A percentile compares a stretch with the other conserved stretches of the same genome.
Evolutionary conservation across 768 basidiomycete genomes (phyloP).

Genomic region (Tubosaeta brunneosetosa): DNA sequence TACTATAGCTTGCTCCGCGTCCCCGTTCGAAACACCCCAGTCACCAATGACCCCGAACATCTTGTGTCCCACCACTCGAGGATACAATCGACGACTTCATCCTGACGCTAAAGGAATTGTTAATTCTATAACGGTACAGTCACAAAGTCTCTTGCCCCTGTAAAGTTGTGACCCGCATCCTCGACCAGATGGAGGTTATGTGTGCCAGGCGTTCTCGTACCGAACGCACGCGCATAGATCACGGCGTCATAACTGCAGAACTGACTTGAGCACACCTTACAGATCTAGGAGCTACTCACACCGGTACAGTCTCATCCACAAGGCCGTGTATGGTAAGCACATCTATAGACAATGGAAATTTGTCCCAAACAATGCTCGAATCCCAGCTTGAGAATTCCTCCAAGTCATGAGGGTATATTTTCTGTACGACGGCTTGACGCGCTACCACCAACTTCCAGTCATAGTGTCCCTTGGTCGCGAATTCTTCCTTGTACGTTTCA

Average conservation of each 20-base stretch:
- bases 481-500: constrained; percentile 43
- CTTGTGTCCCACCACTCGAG: constrained; percentile 61
- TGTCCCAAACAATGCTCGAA: constrained; percentile 60
- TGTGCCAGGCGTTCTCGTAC: constrained; percentile 56
- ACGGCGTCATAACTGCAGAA: constrained; percentile 59
- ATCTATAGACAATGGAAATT: constrained; percentile 58
- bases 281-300: constrained; percentile 41
- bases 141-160: constrained; percentile 38
- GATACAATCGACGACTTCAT: constrained; percentile 63
- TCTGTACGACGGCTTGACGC: constrained; percentile 48
- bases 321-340: constrained; percentile 81
- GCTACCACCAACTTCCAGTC: constrained; percentile 66
- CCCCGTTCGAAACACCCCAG: constrained; percentile 62
- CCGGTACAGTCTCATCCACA: constrained; percentile 59
- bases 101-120: constrained; percentile 41
- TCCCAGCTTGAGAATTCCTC: constrained; percentile 62
- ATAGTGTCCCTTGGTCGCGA: constrained; percentile 55
- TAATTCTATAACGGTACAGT: not conserved
- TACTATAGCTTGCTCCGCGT: constrained; percentile 45
- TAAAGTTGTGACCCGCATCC: constrained; percentile 76
- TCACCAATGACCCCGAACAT: constrained; percentile 43
- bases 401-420: constrained; percentile 55
- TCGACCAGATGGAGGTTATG: constrained; percentile 69
- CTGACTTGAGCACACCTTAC: not conserved
- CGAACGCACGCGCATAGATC: constrained; percentile 62